These are phyloP conservation scores for Corylus heterophylla DNA, from an alignment of 306 rosid species.

Conservation along the genomic window DNA sequence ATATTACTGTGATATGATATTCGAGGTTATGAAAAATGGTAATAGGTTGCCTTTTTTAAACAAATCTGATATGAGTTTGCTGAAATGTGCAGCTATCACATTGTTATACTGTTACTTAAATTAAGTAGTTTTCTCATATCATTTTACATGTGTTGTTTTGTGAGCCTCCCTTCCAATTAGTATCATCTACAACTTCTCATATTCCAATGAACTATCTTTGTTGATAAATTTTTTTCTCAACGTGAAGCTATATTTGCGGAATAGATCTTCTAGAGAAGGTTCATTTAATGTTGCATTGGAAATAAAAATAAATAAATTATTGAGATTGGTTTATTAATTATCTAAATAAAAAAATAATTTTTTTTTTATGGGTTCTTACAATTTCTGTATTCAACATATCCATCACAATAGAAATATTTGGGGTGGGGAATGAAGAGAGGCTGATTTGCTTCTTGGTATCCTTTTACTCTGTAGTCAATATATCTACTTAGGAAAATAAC, in stretches of 20 bases:
- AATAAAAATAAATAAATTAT: background rate
- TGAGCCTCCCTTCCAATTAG: background rate
- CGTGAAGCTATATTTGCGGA: background rate
- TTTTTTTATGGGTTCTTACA: background rate
- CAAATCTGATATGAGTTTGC: conserved; percentile 23
- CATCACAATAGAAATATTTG: background rate
- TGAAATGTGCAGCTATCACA: conserved; percentile 14
- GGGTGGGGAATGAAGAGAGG: background rate
- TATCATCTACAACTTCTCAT: conserved; percentile 8
- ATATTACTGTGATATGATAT: conserved; percentile 94
- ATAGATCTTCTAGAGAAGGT: background rate
- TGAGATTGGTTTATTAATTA: too few relatives aligned
- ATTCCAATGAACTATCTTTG: conserved; percentile 8
- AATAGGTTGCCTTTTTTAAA: conserved; percentile 33
- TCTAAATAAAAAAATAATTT: background rate
- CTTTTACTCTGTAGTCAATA: background rate
- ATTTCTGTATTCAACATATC: background rate
- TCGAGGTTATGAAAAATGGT: conserved; percentile 96
- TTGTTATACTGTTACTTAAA: conserved; percentile 20
- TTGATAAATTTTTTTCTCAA: background rate
- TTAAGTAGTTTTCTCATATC: conserved; percentile 9
- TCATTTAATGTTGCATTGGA: background rate
- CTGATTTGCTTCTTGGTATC: background rate
- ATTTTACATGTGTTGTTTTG: background rate
- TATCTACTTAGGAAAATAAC: background rate